Conservation (phyloP, 495 filamentous ascomycete genomes). For the Neurospora africana region DNA sequence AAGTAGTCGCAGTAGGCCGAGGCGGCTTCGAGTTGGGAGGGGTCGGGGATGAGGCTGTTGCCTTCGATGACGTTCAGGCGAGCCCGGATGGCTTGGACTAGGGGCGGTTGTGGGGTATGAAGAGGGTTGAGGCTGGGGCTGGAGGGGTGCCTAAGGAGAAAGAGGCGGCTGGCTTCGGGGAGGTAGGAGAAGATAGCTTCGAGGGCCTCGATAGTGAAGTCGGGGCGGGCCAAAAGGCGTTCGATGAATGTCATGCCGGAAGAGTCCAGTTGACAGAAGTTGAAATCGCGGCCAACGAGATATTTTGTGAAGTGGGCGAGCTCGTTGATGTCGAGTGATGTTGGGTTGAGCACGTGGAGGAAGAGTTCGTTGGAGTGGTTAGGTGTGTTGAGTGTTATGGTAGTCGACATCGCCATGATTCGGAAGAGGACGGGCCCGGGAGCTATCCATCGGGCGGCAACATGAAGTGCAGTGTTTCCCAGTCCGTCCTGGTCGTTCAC, state of each 20-base stretch:
- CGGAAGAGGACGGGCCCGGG: slow-evolving; percentile 6
- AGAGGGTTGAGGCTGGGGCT: not conserved
- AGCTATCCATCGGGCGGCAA: slow-evolving; percentile 9
- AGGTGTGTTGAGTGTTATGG: not conserved
- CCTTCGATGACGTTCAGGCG: not conserved
- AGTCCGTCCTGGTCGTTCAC: slow-evolving; percentile 5
- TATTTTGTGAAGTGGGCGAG: not conserved
- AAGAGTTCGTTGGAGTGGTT: slow-evolving; percentile 10
- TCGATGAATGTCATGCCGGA: not conserved
- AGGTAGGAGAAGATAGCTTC: slow-evolving; percentile 2
- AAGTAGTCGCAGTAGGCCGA: slow-evolving; percentile 4
- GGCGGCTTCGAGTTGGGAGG: not conserved
- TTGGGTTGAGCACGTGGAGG: slow-evolving; percentile 9
- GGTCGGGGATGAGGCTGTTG: not conserved
- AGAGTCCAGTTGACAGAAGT: slow-evolving; percentile 1
- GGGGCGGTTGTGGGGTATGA: not conserved
- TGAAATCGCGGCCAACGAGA: slow-evolving; percentile 1
- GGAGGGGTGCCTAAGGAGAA: not conserved
- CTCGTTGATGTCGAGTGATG: not conserved
- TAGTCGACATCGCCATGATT: not conserved
- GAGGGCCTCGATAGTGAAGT: slow-evolving; percentile 2
- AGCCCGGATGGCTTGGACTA: not conserved
- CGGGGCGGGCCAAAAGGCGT: not conserved
- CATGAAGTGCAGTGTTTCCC: slow-evolving; percentile 9
- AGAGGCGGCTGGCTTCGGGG: not conserved